These are phyloP conservation scores for Tetrahymena borealis DNA, from an alignment of 73 alveolate species.

Conservation along the genomic window DNA sequence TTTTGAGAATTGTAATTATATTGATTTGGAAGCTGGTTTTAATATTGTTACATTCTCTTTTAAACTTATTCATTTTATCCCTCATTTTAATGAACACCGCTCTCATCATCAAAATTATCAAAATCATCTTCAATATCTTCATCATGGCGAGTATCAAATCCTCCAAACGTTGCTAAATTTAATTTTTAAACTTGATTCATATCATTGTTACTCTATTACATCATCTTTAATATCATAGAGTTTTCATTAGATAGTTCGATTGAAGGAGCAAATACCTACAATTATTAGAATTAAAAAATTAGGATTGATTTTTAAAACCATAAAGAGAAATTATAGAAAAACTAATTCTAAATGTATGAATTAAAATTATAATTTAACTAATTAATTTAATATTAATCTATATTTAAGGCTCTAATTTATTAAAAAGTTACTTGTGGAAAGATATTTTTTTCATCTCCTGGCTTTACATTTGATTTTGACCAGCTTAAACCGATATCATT, in stretches of 20 bases:
- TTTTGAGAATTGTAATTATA: not conserved
- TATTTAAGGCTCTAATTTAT: too few relatives aligned
- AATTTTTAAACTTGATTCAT: not conserved
- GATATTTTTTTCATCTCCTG: not conserved
- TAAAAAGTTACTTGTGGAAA: not conserved
- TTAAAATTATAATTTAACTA: too few relatives aligned
- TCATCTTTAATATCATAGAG: not conserved
- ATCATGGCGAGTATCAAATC: not conserved
- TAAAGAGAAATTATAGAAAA: too few relatives aligned
- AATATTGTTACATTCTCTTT: not conserved
- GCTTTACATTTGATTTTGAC: not conserved
- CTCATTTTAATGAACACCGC: not conserved
- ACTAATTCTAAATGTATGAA: too few relatives aligned
- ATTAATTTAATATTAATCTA: too few relatives aligned
- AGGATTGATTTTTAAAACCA: too few relatives aligned
- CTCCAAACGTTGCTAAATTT: not conserved
- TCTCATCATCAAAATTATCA: not conserved
- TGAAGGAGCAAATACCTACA: not conserved
- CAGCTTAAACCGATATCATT: not conserved
- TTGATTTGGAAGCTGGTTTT: not conserved
- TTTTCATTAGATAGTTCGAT: not conserved
- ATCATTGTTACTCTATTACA: not conserved
- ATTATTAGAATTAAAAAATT: too few relatives aligned
- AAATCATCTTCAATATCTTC: not conserved
- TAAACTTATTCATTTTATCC: not conserved